Evolutionary conservation across 257 asterid genomes (phyloP), one percentile per base, ranked within the genome.

Genomic region (Nicotiana undulata): DNA sequence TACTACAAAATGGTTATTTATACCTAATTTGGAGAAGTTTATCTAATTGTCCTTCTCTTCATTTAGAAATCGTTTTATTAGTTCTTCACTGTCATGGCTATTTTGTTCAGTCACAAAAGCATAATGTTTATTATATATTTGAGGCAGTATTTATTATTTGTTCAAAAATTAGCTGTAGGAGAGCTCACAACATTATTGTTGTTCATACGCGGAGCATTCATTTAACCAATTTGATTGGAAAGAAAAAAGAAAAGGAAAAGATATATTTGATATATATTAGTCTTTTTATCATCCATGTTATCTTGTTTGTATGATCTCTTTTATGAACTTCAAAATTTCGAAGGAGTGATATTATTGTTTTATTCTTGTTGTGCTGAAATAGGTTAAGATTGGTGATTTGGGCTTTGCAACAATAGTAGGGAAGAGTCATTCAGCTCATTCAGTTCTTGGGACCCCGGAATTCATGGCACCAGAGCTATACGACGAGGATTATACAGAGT

Each of bases 401-500:
- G 98, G 95, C 1, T 79, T 93, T 84, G 98, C 98, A 22, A 90
- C 94, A 18, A 83, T 80, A 9, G 92, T 91, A 34, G 93, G 92
- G 72, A 86, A 85, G 83, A 89, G 85, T 52, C 94, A 90, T 79
- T 84, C 89, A 12, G 97, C 94, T 6, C 94, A 88, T 80, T 89
- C 97, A 1, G 34, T 93, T 31, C 87, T 93, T 22, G 98, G 98
- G 79, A 92, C 98, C 29, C 98, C 97, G 1, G 98, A 93, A 78
- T 93, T 92, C 88, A 93, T 92, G 96, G 98, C 97, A 44, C 97
- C 96, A 0, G 98, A 93, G 84, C 86, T 92, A 2, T 93, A 91
- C 6, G 98, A 93, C 0, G 97, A 93, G 86, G 81, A 93, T 44
- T 93, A 93, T 9, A 93, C 90, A 0, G 98, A 93, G 86, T 66